These are phyloP conservation scores for Glaciozyma martinii DNA, from an alignment of 768 basidiomycete species.

Conservation along the genomic window DNA sequence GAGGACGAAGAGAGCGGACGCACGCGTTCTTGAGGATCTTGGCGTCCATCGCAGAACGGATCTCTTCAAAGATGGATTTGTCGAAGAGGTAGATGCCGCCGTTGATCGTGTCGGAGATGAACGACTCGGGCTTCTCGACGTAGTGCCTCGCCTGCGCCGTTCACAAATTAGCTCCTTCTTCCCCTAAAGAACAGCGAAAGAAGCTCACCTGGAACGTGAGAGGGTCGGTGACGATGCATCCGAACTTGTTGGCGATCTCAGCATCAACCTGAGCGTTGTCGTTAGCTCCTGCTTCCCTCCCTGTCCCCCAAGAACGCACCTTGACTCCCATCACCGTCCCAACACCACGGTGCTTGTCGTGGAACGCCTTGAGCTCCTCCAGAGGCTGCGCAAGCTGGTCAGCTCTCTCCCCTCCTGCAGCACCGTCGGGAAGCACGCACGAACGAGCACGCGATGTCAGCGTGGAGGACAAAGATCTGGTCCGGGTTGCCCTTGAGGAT, in stretches of 20 bases:
- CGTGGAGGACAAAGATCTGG: conserved; percentile 45
- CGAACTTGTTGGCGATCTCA: conserved; percentile 42
- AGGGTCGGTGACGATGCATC: conserved; percentile 44
- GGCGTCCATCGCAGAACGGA: conserved; percentile 43
- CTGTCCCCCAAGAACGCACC: conserved; percentile 28
- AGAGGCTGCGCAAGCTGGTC: conserved; percentile 31
- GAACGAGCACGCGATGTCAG: conserved; percentile 43
- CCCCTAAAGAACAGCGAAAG: background rate
- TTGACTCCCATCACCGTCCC: conserved; percentile 44
- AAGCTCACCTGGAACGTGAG: conserved; percentile 34
- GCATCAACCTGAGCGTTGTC: conserved; percentile 36
- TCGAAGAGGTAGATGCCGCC: conserved; percentile 44
- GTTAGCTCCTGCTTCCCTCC: background rate
- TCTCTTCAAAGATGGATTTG: conserved; percentile 43
- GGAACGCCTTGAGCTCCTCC: conserved; percentile 39
- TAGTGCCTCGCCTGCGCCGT: conserved; percentile 28
- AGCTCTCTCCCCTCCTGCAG: background rate
- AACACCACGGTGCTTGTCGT: conserved; percentile 42
- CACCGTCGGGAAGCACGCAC: background rate
- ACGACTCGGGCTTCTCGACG: conserved; percentile 45
- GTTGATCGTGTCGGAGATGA: conserved; percentile 44
- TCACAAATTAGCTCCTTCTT: background rate
- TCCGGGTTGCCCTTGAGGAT: conserved; percentile 40
- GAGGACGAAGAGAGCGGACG: conserved; percentile 6
- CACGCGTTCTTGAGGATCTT: conserved; percentile 40